Evolutionary conservation across 2,329 filamentous ascomycete species (phyloP), one percentile per base, ranked within the genome.

Genomic region (Nigrospora osmanthi): DNA sequence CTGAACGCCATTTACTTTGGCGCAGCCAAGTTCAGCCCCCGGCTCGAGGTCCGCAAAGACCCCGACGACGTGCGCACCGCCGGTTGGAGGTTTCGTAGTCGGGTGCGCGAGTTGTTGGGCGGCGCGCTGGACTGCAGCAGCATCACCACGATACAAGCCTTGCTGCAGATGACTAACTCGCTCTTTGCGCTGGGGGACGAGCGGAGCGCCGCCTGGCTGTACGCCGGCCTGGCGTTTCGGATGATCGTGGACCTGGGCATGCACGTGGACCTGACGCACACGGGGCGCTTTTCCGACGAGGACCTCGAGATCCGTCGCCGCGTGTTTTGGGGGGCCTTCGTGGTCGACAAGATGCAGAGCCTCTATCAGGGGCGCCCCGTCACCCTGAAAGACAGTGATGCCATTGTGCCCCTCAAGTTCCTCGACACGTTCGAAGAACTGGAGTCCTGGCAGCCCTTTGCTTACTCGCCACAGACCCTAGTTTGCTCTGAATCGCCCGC

Each of bases 201-300:
- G 50, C 60, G 68, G 30, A 76, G 72, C 46, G 66, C 68, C 6
- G 71, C 76, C 2, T 82, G 78, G 78, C 52, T 80, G 5, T 81
- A 80, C 47, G 69, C 73, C 42, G 77, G 76, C 1, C 67, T 75
- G 49, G 76, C 77, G 0, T 76, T 79, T 46, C 67, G 74, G 11
- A 72, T 80, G 60, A 61, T 80, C 23, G 68, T 72, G 42, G 77
- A 81, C 52, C 55, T 80, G 6, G 70, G 74, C 0, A 70, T 80
- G 49, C 73, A 77, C 49, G 64, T 74, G 15, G 66, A 14, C 34
- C 13, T 35, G 38, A 9, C 31, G 38, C n/a, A 52, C 6, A 51
- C 54, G 41, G 54, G 58, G 12, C 59, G 57, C 12, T 60, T 70
- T 38, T 64, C 67, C 2, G 66, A 70, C 35, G 70, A 74, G 45